Percentiles rank a stretch among this genome's conserved stretches.
These are phyloP conservation scores for Quercus berberidifolia DNA, from an alignment of 306 rosid genomes.

Conservation along the genomic window DNA sequence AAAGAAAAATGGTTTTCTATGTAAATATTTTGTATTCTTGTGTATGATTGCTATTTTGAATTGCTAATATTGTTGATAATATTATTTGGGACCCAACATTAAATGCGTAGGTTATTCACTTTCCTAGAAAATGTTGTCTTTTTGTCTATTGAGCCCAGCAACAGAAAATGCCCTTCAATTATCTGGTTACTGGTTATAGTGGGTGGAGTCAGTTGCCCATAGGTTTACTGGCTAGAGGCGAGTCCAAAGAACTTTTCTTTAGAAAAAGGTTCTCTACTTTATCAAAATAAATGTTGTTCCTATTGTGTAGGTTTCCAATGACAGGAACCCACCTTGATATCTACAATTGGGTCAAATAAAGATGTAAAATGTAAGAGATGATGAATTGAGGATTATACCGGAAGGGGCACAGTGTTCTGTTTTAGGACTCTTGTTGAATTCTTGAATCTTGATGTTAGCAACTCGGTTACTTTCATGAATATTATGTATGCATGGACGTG, in stretches of 20 bases:
- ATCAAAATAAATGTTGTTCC: too few species aligned
- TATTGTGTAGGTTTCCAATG: background rate
- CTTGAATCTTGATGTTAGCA: background rate
- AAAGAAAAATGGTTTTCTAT: too few species aligned
- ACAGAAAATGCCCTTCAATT: too few species aligned
- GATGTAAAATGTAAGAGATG: background rate
- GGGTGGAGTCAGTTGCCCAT: too few species aligned
- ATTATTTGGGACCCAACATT: background rate
- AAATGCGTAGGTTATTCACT: background rate
- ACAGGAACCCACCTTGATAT: background rate
- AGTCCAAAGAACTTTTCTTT: too few species aligned
- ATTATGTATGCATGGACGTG: background rate
- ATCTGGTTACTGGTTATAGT: too few species aligned
- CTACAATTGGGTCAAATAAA: background rate
- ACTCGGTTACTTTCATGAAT: background rate
- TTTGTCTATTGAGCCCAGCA: too few species aligned
- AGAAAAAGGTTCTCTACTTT: too few species aligned
- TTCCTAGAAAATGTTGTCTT: background rate
- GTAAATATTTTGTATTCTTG: too few species aligned
- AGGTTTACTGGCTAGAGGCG: too few species aligned
- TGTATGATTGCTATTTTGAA: too few species aligned
- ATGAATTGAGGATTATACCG: background rate
- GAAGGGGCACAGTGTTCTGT: background rate
- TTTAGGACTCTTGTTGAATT: background rate
- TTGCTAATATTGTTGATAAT: too few species aligned